Base-by-base conservation (phyloP, 768 basidiomycete genomes). In the Leccinum boreale region DNA sequence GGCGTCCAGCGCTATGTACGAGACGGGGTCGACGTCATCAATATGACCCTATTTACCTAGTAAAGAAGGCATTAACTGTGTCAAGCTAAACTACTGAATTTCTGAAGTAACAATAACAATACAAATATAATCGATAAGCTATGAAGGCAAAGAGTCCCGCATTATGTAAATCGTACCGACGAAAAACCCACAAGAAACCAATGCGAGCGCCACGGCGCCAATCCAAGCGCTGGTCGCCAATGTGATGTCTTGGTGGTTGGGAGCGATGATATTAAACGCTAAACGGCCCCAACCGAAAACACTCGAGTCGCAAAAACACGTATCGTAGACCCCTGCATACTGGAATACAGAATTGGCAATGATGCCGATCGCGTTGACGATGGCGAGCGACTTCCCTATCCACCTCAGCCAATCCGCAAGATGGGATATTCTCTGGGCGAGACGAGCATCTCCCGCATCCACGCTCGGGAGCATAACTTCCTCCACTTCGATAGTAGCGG, bases 221-320 rank as follows among this genome's bases (percentile, higher is more conserved):
- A 73, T 68, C 77, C 78, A 79, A 12, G 73, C 73, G 0, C n/a
- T 35, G 39, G 55, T 67, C 62, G 73, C 72, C 45, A 55, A 31
- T 7, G 39, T 24, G 8, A 75, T 23, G 44, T 76, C 76, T 5
- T 48, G 54, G 1, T 6, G 0, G 3, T 1, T 3, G 1, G 53
- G 21, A 2, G 17, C 3, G 2, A 79, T 68, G 15, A 79, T 67
- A 12, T 67, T 49, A 50, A 69, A 78, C 3, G 75, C 74, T 0
- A 28, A 35, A 1, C 36, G 3, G 12, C 69, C 65, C 61, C 67
- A 59, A 0, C 35, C 48, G 2, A 56, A 53, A 4, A 71, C 61
- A 44, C 64, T 72, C 23, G 72, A 64, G 35, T 70, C 61, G 33
- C 74, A 75, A 17, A 61, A 75, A 50, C 74, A 75, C 2, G 56